phyloP scores from a whole-genome alignment of 2,329 filamentous ascomycete genomes.

The Ophiocordyceps camponoti-leonardi region DNA sequence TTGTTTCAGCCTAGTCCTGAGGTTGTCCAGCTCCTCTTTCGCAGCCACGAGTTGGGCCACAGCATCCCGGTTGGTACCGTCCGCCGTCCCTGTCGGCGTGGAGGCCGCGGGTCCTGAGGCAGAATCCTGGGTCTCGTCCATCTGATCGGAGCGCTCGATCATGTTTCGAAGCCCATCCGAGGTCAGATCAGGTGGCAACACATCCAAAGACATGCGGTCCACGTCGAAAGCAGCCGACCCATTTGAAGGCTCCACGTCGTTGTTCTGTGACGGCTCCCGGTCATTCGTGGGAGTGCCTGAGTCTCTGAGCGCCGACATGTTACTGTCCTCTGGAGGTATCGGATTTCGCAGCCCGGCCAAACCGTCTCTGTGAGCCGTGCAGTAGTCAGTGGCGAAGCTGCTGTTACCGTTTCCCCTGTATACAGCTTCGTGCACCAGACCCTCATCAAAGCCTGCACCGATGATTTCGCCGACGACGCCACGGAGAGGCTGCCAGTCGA shows the following conservation, averaged over 20 bases:
- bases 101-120: conserved; percentile 2
- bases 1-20: conserved; percentile 53
- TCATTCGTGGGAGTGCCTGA: conserved; percentile 6
- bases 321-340: conserved; percentile 43
- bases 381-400: conserved; percentile 54
- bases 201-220: conserved; percentile 21
- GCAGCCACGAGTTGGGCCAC: conserved; percentile 15
- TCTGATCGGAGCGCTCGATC: conserved; percentile 7
- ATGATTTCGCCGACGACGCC: conserved; percentile 15
- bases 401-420: conserved; percentile 62
- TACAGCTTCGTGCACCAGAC: conserved; percentile 59
- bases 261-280: conserved; percentile 7
- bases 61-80: conserved; percentile 4
- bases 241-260: conserved; percentile 8
- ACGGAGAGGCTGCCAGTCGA: conserved; percentile 24
- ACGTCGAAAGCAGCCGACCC: conserved; percentile 11
- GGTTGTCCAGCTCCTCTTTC: conserved; percentile 63
- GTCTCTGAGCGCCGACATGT: conserved; percentile 15
- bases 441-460: conserved; percentile 24
- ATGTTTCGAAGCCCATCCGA: conserved; percentile 13
- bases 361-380: conserved; percentile 40
- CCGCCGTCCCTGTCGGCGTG: conserved; percentile 3
- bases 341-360: conserved; percentile 46
- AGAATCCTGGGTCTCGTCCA: conserved; percentile 1
- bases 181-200: conserved; percentile 9